Evolutionary conservation across 2,329 filamentous ascomycete species (phyloP).

Genomic region (Monilinia polystroma): DNA sequence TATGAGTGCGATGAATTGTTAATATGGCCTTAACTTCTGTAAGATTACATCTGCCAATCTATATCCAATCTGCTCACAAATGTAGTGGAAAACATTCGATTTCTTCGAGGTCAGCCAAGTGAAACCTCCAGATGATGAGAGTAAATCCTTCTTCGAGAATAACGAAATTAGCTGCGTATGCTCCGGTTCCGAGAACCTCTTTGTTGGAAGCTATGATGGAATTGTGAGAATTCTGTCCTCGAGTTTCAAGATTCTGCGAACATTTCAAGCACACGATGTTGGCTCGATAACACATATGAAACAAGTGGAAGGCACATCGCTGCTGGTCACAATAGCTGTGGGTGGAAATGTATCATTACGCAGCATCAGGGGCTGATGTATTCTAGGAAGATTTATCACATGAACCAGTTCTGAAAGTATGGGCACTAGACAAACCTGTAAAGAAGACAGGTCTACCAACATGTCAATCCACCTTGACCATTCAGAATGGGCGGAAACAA

Average conservation of each 20-base stretch:
- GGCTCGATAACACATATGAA: conserved; percentile 86
- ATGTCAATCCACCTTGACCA: conserved; percentile 79
- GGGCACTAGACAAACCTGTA: conserved; percentile 89
- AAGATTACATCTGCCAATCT: background rate
- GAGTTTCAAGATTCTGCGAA: conserved; percentile 80
- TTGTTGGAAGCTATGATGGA: conserved; percentile 83
- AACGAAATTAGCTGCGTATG: conserved; percentile 79
- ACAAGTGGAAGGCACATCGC: conserved; percentile 81
- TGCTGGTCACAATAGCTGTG: conserved; percentile 78
- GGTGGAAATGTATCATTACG: conserved; percentile 28
- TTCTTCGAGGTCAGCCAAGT: conserved; percentile 96
- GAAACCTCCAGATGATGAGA: conserved; percentile 74
- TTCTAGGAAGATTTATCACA: conserved; percentile 77
- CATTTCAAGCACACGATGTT: conserved; percentile 80
- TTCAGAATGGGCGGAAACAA: conserved; percentile 87
- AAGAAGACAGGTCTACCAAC: conserved; percentile 90
- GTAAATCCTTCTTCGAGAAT: conserved; percentile 75
- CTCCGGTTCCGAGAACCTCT: conserved; percentile 84
- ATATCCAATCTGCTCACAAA: conserved; percentile 17
- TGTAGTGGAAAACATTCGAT: conserved; percentile 96
- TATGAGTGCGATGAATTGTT: conserved; percentile 20
- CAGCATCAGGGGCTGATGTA: conserved; percentile 33
- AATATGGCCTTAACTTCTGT: conserved; percentile 37
- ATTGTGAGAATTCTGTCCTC: conserved; percentile 83
- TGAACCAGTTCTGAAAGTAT: conserved; percentile 92